These are phyloP conservation scores for Cercospora sojina DNA, from an alignment of 2,329 filamentous ascomycete genomes.

Conservation along the genomic window DNA sequence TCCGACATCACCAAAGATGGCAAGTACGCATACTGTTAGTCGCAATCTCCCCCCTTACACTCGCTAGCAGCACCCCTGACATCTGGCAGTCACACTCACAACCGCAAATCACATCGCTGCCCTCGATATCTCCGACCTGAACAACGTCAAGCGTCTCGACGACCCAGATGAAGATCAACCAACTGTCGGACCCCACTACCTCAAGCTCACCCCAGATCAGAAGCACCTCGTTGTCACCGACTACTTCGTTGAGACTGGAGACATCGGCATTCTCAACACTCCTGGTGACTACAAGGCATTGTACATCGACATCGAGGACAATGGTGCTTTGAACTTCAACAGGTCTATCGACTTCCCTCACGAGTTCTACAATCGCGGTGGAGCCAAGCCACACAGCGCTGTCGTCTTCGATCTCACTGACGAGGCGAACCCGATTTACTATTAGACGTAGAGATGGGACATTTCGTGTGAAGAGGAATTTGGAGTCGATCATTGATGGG, in stretches of 20 bases:
- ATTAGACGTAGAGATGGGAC: neutral
- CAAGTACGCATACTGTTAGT: neutral
- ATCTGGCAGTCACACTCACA: neutral
- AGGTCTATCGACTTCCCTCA: constrained; percentile 57
- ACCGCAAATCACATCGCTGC: neutral
- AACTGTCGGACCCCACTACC: constrained; percentile 61
- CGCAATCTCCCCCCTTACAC: neutral
- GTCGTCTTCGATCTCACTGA: neutral
- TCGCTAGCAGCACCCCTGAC: neutral
- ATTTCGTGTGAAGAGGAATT: neutral
- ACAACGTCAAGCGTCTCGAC: constrained; percentile 61
- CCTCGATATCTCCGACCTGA: constrained; percentile 42
- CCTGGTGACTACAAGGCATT: constrained; percentile 62
- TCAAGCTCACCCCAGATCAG: constrained; percentile 64
- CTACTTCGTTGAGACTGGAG: constrained; percentile 64
- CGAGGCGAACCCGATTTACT: neutral
- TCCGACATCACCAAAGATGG: neutral
- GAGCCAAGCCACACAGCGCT: constrained; percentile 53
- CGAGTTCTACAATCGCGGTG: constrained; percentile 56
- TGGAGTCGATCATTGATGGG: neutral
- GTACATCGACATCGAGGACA: constrained; percentile 58
- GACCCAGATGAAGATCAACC: constrained; percentile 59
- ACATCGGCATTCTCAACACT: constrained; percentile 58
- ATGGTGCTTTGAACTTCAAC: constrained; percentile 61
- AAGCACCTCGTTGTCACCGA: constrained; percentile 65